Percentiles rank a stretch among this genome's conserved stretches.
Conservation (phyloP, 805 yeast species). For the Saturnispora dispora region DNA sequence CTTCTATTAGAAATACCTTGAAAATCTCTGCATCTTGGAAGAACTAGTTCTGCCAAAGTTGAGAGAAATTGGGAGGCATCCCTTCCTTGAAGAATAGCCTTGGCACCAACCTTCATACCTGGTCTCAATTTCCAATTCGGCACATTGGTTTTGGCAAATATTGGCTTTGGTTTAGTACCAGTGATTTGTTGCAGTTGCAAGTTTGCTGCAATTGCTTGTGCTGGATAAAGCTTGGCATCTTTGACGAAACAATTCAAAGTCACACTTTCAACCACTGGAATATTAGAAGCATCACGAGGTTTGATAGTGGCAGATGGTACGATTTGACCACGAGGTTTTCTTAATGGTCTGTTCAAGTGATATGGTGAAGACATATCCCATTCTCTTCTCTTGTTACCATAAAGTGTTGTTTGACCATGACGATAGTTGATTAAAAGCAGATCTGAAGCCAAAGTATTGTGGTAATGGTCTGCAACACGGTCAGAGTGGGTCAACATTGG, state of each 20-base stretch:
- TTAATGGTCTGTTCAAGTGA: constrained; percentile 71
- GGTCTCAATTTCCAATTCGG: constrained; percentile 80
- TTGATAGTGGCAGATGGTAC: constrained; percentile 67
- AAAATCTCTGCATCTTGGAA: constrained; percentile 88
- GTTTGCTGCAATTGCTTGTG: constrained; percentile 66
- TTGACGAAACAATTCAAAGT: constrained; percentile 69
- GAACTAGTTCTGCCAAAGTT: constrained; percentile 83
- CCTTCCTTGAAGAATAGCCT: constrained; percentile 64
- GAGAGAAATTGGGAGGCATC: constrained; percentile 78
- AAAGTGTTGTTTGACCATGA: constrained; percentile 46
- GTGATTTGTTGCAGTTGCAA: constrained; percentile 88
- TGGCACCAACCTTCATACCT: constrained; percentile 89
- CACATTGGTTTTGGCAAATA: constrained; percentile 70
- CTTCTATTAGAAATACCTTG: constrained; percentile 63
- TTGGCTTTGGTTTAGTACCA: constrained; percentile 70
- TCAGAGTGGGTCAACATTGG: constrained; percentile 75
- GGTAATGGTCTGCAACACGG: constrained; percentile 68
- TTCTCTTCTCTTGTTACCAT: constrained; percentile 65
- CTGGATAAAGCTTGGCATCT: constrained; percentile 59
- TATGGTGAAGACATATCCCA: constrained; percentile 90
- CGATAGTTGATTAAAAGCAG: constrained; percentile 66
- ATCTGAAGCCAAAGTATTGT: constrained; percentile 67
- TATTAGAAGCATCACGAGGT: constrained; percentile 55
- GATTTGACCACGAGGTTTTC: constrained; percentile 66
- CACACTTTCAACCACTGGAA: constrained; percentile 65